A percentile compares a stretch with the other conserved stretches of the same genome.
phyloP scores from a whole-genome alignment of 179 eudicot species.

The Kewa caespitosa region DNA sequence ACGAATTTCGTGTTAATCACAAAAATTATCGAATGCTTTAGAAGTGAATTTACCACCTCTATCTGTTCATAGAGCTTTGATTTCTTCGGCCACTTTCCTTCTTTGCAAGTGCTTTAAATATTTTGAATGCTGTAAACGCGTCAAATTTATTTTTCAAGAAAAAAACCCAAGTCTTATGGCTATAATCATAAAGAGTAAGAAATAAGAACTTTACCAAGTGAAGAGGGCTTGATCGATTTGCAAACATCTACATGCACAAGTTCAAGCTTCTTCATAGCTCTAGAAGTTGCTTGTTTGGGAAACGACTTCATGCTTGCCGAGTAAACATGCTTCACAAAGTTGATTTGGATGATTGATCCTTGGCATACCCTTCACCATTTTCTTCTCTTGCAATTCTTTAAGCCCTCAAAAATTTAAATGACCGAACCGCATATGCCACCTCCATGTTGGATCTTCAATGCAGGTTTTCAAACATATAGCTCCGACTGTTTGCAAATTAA shows the following conservation, averaged over 20 bases:
- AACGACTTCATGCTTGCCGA: neutral
- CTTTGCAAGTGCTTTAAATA: neutral
- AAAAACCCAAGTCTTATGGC: neutral
- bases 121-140: neutral
- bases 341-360: neutral
- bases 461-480: constrained; percentile 9
- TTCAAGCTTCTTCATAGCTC: neutral
- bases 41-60: neutral
- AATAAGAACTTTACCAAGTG: neutral
- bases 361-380: neutral
- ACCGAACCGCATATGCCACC: constrained; percentile 6
- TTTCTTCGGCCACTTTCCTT: neutral
- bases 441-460: constrained; percentile 11
- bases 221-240: neutral
- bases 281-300: no score
- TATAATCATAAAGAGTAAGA: neutral
- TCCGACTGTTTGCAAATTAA: neutral
- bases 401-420: neutral
- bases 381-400: neutral
- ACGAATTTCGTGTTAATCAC: neutral
- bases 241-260: neutral
- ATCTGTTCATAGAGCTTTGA: neutral
- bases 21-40: neutral
- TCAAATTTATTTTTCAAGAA: neutral
- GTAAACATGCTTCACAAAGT: neutral